Conservation (phyloP, 1,139 yeast genomes). For the Geotrichum aggregatum region DNA sequence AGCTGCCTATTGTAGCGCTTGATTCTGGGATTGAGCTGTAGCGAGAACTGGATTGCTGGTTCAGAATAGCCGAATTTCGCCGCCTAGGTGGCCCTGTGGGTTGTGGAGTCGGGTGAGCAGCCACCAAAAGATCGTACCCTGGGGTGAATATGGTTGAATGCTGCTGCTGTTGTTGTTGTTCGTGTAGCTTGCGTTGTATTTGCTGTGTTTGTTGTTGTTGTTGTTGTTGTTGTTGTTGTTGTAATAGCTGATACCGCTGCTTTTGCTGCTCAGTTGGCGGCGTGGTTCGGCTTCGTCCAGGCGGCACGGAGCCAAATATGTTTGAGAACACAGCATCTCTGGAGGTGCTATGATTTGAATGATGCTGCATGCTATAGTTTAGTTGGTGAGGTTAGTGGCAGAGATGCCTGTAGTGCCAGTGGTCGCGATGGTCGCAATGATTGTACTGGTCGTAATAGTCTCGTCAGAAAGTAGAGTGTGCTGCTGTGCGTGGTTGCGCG, state of each 20-base stretch:
- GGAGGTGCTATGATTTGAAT: not conserved
- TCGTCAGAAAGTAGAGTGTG: no score
- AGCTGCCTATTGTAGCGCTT: not conserved
- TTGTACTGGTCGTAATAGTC: no score
- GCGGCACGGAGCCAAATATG: not conserved
- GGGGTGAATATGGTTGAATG: not conserved
- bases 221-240: not conserved
- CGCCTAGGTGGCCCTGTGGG: not conserved
- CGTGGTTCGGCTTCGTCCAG: not conserved
- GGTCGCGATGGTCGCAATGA: no score
- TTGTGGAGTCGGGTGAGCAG: not conserved
- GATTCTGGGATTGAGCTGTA: not conserved
- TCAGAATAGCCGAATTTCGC: not conserved
- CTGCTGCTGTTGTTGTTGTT: not conserved
- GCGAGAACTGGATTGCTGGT: not conserved
- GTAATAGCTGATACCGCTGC: not conserved
- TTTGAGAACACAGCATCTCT: conserved; percentile 1
- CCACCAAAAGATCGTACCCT: not conserved
- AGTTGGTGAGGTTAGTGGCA: no score
- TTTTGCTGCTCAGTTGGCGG: not conserved
- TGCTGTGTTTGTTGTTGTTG: not conserved
- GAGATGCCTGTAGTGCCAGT: not conserved
- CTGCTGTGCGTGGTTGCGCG: not conserved
- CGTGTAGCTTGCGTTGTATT: not conserved
- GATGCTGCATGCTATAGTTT: not conserved